Conservation (phyloP, 768 basidiomycete genomes). For the Russula lepida region DNA sequence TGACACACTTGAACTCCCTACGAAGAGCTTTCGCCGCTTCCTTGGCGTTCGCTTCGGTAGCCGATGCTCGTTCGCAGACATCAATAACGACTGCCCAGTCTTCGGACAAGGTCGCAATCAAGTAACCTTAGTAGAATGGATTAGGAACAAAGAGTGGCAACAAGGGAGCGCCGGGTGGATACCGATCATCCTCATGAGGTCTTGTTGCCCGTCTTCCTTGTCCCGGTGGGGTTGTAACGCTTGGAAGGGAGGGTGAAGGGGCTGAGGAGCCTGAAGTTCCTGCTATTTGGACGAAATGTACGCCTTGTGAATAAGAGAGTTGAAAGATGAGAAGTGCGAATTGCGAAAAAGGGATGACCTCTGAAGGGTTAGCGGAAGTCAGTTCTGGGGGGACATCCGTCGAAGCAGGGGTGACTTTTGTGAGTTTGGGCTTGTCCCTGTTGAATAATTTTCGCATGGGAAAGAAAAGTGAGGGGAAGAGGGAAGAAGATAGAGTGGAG, state of each 20-base stretch:
- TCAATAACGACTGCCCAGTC: slow-evolving; percentile 78
- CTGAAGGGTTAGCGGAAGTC: slow-evolving; percentile 25
- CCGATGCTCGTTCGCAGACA: slow-evolving; percentile 76
- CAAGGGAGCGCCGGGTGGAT: slow-evolving; percentile 1
- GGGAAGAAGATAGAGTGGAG: background rate
- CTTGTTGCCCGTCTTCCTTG: slow-evolving; percentile 34
- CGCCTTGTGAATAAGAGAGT: background rate
- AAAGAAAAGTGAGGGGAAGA: background rate
- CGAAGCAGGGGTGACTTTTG: slow-evolving; percentile 26
- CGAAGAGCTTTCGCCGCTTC: slow-evolving; percentile 78
- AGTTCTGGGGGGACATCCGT: slow-evolving; percentile 27
- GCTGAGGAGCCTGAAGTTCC: slow-evolving; percentile 12
- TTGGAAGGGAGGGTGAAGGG: slow-evolving; percentile 1
- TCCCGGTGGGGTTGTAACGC: slow-evolving; percentile 23
- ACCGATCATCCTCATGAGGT: slow-evolving; percentile 70
- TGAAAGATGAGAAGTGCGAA: background rate
- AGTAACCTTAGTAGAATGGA: slow-evolving; percentile 42
- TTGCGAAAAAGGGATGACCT: slow-evolving; percentile 21
- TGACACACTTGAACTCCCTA: slow-evolving; percentile 72
- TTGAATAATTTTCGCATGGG: slow-evolving; percentile 56
- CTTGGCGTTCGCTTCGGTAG: slow-evolving; percentile 64
- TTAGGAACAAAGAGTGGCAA: background rate
- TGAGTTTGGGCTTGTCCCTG: slow-evolving; percentile 38
- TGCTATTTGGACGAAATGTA: background rate
- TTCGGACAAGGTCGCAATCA: slow-evolving; percentile 71